Percentiles rank a stretch among this genome's conserved stretches.
These are phyloP conservation scores for Quercus phellos DNA, from an alignment of 331 rosid genomes.

Conservation along the genomic window DNA sequence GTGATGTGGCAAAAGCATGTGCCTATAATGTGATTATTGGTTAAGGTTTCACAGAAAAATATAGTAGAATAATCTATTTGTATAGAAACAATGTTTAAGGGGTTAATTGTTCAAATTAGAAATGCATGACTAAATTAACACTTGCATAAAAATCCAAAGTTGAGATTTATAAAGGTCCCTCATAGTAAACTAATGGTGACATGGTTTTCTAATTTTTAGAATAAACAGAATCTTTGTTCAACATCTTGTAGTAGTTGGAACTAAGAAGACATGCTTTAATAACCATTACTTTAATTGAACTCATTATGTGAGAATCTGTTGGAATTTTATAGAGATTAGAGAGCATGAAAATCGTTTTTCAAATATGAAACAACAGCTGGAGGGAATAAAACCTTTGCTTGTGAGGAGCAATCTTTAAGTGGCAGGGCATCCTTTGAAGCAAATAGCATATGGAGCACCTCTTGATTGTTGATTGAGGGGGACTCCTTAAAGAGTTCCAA, in stretches of 20 bases:
- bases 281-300: neutral
- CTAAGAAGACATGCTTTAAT: neutral
- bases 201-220: too few species aligned
- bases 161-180: neutral
- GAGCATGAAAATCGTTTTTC: neutral
- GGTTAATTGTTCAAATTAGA: too few species aligned
- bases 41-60: too few species aligned
- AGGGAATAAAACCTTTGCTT: conserved; percentile 35
- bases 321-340: neutral
- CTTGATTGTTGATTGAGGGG: conserved; percentile 41
- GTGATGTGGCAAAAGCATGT: too few species aligned
- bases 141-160: too few species aligned
- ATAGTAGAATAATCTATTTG: too few species aligned
- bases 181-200: neutral
- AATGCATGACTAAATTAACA: too few species aligned
- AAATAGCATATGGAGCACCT: conserved; percentile 47
- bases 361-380: neutral
- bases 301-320: neutral
- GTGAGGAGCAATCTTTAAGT: conserved; percentile 40
- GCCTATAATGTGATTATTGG: too few species aligned
- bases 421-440: conserved; percentile 44
- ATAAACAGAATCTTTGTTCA: neutral
- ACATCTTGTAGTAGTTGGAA: neutral
- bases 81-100: too few species aligned
- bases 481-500: conserved; percentile 26